Evolutionary conservation across 2,329 filamentous ascomycete genomes (phyloP).

Genomic region (Pseudogymnoascus pannorum): DNA sequence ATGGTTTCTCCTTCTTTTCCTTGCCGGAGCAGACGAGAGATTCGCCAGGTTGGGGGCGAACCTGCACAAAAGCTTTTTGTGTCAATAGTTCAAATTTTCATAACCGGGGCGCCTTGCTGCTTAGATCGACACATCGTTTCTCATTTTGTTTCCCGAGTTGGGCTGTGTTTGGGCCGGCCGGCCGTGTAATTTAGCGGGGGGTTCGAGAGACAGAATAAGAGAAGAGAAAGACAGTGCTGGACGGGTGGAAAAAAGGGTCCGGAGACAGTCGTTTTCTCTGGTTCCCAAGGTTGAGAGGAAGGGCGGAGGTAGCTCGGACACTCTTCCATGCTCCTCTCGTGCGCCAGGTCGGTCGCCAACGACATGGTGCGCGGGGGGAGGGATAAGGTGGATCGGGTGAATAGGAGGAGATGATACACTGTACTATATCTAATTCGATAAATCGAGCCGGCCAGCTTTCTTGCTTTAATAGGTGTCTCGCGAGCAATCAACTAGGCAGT

Average conservation of each 20-base stretch:
- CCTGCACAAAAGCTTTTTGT: slow-evolving; percentile 27
- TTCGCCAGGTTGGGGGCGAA: slow-evolving; percentile 17
- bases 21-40: slow-evolving; percentile 17
- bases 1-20: slow-evolving; percentile 24
- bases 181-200: slow-evolving; percentile 24
- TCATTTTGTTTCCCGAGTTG: neutral
- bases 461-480: slow-evolving; percentile 9
- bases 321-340: neutral
- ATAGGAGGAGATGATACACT: slow-evolving; percentile 19
- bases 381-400: slow-evolving; percentile 12
- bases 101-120: slow-evolving; percentile 4
- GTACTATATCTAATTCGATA: slow-evolving; percentile 29
- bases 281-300: slow-evolving; percentile 8
- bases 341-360: slow-evolving; percentile 19
- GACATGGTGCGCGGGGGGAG: slow-evolving; percentile 11
- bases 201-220: neutral
- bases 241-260: neutral
- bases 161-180: slow-evolving; percentile 23
- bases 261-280: neutral
- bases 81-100: slow-evolving; percentile 24
- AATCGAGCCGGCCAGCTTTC: slow-evolving; percentile 26
- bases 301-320: slow-evolving; percentile 14
- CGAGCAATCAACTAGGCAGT: slow-evolving; percentile 8
- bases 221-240: neutral
- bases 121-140: slow-evolving; percentile 9